These are phyloP conservation scores for Nannizzia gypsea DNA, from an alignment of 2,329 filamentous ascomycete species.

Conservation along the genomic window DNA sequence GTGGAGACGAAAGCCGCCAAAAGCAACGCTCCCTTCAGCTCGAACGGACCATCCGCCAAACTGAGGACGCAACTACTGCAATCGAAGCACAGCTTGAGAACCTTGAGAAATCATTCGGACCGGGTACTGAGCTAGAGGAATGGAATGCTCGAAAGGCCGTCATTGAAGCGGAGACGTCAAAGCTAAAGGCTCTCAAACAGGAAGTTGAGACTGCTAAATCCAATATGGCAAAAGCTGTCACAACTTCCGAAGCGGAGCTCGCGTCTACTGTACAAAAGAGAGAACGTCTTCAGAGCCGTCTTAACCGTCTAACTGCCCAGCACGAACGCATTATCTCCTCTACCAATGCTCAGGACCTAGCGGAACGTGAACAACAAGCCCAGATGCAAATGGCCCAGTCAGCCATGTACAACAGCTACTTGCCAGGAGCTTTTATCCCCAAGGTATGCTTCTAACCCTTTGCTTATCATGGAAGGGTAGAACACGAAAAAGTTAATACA, in stretches of 20 bases:
- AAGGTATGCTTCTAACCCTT: not conserved
- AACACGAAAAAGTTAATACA: not conserved
- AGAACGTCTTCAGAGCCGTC: conserved; percentile 48
- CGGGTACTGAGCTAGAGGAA: conserved; percentile 44
- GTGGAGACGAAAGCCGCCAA: conserved; percentile 50
- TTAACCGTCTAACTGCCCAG: conserved; percentile 49
- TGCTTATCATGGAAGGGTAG: not conserved
- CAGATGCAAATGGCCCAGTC: conserved; percentile 27
- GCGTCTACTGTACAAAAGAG: conserved; percentile 42
- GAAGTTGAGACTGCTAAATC: conserved; percentile 41
- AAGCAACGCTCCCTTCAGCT: conserved; percentile 51
- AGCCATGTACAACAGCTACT: not conserved
- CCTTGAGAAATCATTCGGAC: conserved; percentile 40
- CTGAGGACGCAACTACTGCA: conserved; percentile 48
- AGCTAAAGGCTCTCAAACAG: conserved; percentile 39
- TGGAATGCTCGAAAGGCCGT: conserved; percentile 42
- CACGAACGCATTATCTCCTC: conserved; percentile 45
- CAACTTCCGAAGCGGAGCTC: conserved; percentile 43
- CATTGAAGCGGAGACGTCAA: conserved; percentile 44
- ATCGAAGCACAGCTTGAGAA: conserved; percentile 44
- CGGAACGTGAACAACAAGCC: conserved; percentile 41
- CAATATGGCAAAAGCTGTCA: conserved; percentile 41
- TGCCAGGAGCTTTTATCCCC: not conserved
- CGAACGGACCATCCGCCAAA: conserved; percentile 51
- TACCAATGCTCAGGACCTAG: conserved; percentile 47